Evolutionary conservation across 2,329 filamentous ascomycete genomes (phyloP).

Genomic region (Akanthomyces muscarius): DNA sequence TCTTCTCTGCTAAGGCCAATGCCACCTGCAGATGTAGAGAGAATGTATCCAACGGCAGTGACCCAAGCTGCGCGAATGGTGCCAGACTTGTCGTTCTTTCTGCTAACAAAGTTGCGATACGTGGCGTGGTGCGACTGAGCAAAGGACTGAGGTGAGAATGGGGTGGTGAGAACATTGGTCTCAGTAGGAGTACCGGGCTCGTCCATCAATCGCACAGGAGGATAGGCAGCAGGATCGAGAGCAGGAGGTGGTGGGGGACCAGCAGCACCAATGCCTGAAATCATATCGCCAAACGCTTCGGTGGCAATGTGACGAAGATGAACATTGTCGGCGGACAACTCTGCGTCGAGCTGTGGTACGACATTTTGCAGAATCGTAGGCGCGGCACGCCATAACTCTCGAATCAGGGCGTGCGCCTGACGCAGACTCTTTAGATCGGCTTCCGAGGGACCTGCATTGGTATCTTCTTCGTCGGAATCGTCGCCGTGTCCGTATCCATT

Average conservation of each 20-base stretch:
- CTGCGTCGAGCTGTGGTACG: conserved; percentile 87
- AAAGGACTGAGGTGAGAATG: conserved; percentile 85
- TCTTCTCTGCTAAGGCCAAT: conserved; percentile 84
- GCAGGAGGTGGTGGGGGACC: conserved; percentile 70
- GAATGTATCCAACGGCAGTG: conserved; percentile 75
- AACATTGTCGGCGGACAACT: conserved; percentile 84
- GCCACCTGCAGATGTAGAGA: conserved; percentile 86
- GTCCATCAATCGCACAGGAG: conserved; percentile 64
- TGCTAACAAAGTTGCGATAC: conserved; percentile 79
- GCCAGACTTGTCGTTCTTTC: conserved; percentile 81
- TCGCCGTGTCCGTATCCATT: conserved; percentile 58
- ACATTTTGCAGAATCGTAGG: conserved; percentile 88
- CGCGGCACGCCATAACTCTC: conserved; percentile 90
- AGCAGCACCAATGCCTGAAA: conserved; percentile 87
- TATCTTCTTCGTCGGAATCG: conserved; percentile 62
- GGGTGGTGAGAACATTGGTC: conserved; percentile 68
- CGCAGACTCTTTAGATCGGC: conserved; percentile 81
- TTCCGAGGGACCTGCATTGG: conserved; percentile 62
- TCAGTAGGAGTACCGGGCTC: conserved; percentile 45
- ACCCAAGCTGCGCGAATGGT: conserved; percentile 84
- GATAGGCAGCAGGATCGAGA: conserved; percentile 80
- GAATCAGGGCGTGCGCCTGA: conserved; percentile 84
- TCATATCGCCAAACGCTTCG: conserved; percentile 91
- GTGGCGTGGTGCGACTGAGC: conserved; percentile 72
- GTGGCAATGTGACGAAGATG: conserved; percentile 83